Evolutionary conservation across 495 filamentous ascomycete genomes (phyloP).

Genomic region (Aspergillus ellipticus): DNA sequence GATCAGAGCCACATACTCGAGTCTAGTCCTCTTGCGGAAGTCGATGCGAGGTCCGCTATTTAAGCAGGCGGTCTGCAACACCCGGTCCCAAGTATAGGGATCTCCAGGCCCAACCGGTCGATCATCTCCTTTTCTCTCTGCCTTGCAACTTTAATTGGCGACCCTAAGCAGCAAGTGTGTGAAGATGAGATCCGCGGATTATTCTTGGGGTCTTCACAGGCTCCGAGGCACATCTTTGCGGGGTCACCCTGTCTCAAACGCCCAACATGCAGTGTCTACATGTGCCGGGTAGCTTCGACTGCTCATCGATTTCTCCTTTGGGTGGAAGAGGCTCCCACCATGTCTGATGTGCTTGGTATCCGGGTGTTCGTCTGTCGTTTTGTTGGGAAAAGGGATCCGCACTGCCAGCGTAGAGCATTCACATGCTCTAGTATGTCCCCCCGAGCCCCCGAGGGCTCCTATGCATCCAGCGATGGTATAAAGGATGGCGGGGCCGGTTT

Average conservation of each 20-base stretch:
- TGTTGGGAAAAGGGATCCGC: conserved; percentile 14
- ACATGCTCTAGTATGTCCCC: neutral
- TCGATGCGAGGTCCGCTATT: neutral
- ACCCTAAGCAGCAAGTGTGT: neutral
- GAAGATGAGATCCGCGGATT: neutral
- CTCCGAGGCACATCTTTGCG: conserved; percentile 12
- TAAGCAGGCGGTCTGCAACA: neutral
- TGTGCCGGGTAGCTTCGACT: neutral
- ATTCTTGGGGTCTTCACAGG: neutral
- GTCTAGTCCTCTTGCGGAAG: neutral
- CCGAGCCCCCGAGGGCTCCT: conserved; percentile 7
- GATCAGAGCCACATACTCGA: no score
- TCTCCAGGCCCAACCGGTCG: neutral
- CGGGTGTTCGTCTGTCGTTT: neutral
- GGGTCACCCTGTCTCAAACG: conserved; percentile 6
- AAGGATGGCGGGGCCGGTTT: neutral
- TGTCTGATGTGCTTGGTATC: neutral
- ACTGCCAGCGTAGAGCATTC: neutral
- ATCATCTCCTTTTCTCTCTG: neutral
- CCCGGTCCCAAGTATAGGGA: neutral
- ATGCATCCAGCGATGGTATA: conserved; percentile 8
- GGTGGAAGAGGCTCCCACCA: neutral
- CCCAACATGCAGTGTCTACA: conserved; percentile 5
- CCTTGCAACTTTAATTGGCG: neutral
- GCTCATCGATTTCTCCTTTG: neutral